Evolutionary conservation across 2,329 filamentous ascomycete genomes (phyloP).

Genomic region (Chrysoporthe austroafricana): DNA sequence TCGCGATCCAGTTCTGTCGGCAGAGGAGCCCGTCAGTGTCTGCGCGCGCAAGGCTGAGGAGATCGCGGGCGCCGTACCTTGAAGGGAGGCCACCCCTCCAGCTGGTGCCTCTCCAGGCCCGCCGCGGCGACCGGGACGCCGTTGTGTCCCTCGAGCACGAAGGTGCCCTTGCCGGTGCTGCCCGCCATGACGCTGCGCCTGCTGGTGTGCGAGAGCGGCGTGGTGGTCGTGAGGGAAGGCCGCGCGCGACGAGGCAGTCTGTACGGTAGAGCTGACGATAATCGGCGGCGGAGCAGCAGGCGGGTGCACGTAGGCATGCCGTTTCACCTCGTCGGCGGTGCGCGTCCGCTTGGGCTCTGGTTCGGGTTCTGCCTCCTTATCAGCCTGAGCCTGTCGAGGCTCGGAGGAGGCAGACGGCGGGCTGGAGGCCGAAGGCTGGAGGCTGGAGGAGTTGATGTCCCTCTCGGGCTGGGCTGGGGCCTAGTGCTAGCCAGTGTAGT

Average conservation of each 20-base stretch:
- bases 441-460: too few species aligned
- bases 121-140: slow-evolving; percentile 48
- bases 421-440: too few species aligned
- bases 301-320: background rate
- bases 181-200: slow-evolving; percentile 5
- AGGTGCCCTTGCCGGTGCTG: slow-evolving; percentile 32
- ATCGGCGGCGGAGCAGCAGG: background rate
- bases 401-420: too few species aligned
- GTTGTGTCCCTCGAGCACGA: slow-evolving; percentile 42
- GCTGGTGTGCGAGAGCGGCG: background rate
- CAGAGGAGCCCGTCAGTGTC: slow-evolving; percentile 14
- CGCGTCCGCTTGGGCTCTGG: background rate
- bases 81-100: slow-evolving; percentile 55
- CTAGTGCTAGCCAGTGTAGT: too few species aligned
- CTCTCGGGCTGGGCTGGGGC: too few species aligned
- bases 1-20: slow-evolving; percentile 53
- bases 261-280: background rate
- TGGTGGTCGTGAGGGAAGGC: background rate
- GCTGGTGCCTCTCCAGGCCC: slow-evolving; percentile 48
- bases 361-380: background rate
- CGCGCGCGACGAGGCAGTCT: background rate
- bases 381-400: background rate
- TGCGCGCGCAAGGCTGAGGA: slow-evolving; percentile 1
- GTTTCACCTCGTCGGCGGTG: background rate
- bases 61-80: slow-evolving; percentile 41